These are phyloP conservation scores for Mycothermus thermophilus DNA, from an alignment of 495 filamentous ascomycete species.

Conservation along the genomic window DNA sequence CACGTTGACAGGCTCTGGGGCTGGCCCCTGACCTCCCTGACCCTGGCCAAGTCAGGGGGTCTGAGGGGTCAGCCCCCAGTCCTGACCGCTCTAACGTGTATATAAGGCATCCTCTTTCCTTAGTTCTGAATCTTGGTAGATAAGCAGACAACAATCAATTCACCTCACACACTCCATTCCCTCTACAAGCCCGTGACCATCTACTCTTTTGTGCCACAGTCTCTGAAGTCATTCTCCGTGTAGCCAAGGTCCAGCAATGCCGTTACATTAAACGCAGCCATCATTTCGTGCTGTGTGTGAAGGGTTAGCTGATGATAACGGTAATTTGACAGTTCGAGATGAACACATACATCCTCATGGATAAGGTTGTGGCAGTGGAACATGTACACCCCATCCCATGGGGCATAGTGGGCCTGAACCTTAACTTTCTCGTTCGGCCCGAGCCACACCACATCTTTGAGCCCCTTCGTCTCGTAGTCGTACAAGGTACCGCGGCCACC, in stretches of 20 bases:
- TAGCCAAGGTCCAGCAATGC: slow-evolving; percentile 34
- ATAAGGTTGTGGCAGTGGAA: slow-evolving; percentile 45
- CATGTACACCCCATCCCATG: slow-evolving; percentile 44
- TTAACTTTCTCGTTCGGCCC: slow-evolving; percentile 32
- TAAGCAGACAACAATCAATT: no score
- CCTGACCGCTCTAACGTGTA: no score
- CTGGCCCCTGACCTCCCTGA: no score
- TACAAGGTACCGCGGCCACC: slow-evolving; percentile 20
- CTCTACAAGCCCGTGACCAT: no score
- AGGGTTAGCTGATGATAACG: not conserved
- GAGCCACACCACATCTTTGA: slow-evolving; percentile 42
- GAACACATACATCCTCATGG: slow-evolving; percentile 34
- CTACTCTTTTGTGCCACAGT: no score
- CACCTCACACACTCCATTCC: no score
- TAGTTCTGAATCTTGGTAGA: no score
- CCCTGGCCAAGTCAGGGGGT: no score
- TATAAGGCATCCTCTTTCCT: no score
- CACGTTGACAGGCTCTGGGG: no score
- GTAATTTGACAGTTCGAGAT: no score
- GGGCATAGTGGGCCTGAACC: slow-evolving; percentile 36
- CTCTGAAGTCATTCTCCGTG: slow-evolving; percentile 26
- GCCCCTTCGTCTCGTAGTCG: slow-evolving; percentile 34
- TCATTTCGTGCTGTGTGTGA: slow-evolving; percentile 36
- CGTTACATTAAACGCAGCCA: slow-evolving; percentile 46
- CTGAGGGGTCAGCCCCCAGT: no score